Conservation (phyloP, 2,329 filamentous ascomycete species). For the Nannizzia gypsea region DNA sequence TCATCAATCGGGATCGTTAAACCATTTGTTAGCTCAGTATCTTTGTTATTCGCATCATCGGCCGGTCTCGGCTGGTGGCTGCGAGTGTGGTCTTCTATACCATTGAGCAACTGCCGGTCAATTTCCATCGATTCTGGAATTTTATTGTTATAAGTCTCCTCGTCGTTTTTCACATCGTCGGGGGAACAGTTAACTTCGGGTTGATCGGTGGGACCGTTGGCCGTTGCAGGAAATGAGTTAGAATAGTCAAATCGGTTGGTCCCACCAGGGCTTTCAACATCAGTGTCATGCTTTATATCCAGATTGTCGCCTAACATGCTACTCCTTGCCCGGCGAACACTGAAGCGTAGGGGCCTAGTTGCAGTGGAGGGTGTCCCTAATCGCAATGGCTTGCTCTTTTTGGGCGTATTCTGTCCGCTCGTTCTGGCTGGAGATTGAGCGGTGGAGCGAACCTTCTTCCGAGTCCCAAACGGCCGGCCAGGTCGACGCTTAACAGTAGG, state of each 20-base stretch:
- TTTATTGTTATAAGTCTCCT: background rate
- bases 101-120: background rate
- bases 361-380: constrained; percentile 21
- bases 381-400: constrained; percentile 22
- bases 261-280: constrained; percentile 1
- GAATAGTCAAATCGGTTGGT: background rate
- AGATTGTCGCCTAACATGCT: constrained; percentile 17
- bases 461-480: constrained; percentile 29
- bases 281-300: background rate
- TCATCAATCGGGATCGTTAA: background rate
- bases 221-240: background rate
- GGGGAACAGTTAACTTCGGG: background rate
- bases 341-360: constrained; percentile 14
- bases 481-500: constrained; percentile 26
- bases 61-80: background rate
- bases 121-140: background rate
- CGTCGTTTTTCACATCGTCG: background rate
- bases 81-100: background rate
- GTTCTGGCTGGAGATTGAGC: constrained; percentile 27
- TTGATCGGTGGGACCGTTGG: background rate
- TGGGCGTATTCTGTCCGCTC: constrained; percentile 28
- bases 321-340: constrained; percentile 26
- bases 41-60: background rate
- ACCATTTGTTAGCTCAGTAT: background rate
- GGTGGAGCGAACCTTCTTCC: constrained; percentile 14